These are phyloP conservation scores for Chondrus crispus DNA, from an alignment of 23 red algal species.

Conservation along the genomic window DNA sequence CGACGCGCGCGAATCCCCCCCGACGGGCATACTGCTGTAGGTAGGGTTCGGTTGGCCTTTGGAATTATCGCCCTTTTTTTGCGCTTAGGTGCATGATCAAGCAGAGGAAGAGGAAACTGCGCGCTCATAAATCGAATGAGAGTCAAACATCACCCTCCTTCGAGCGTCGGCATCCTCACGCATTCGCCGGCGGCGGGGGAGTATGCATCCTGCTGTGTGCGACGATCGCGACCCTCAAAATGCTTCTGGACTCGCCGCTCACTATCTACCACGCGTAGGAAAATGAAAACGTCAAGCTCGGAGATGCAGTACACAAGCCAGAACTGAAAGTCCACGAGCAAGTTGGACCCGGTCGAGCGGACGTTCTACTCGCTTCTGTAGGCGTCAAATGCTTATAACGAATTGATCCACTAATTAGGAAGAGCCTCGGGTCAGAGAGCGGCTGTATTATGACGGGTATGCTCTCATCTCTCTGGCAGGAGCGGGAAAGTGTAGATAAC, in stretches of 20 bases:
- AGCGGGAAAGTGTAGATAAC: too few species aligned
- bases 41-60: too few species aligned
- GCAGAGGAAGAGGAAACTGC: too few species aligned
- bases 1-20: too few species aligned
- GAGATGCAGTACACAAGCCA: not conserved
- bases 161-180: conserved; percentile 80
- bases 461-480: too few species aligned
- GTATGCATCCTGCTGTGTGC: conserved; percentile 87
- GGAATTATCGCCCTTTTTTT: too few species aligned
- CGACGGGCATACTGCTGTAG: too few species aligned
- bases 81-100: too few species aligned
- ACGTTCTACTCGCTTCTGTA: not conserved
- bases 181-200: conserved; percentile 78
- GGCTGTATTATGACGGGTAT: too few species aligned
- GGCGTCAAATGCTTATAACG: conserved; percentile 12
- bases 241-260: conserved; percentile 1
- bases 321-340: conserved; percentile 4
- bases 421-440: too few species aligned
- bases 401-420: conserved; percentile 55
- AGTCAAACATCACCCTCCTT: conserved; percentile 22
- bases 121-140: too few species aligned
- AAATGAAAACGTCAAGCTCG: not conserved
- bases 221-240: conserved; percentile 11
- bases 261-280: conserved; percentile 35
- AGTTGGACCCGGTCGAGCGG: conserved; percentile 13